Evolutionary conservation across 768 basidiomycete species (phyloP).

Genomic region (Pluteus cervinus): DNA sequence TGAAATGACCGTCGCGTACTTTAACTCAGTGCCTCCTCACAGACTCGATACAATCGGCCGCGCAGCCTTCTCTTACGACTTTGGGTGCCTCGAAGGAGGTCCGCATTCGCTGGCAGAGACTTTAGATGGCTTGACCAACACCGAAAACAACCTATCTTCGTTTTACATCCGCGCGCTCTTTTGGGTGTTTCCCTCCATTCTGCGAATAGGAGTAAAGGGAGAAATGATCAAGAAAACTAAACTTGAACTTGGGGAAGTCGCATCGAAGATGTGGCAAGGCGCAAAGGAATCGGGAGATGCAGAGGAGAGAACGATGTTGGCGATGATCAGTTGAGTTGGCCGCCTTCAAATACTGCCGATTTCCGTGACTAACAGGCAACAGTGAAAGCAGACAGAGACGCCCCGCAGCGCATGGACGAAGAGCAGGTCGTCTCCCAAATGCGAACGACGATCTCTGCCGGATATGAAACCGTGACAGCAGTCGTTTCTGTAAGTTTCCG

Average conservation of each 20-base stretch:
- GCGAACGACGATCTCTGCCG: constrained; percentile 59
- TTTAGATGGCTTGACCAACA: constrained; percentile 56
- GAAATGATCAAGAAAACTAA: constrained; percentile 50
- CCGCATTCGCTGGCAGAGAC: constrained; percentile 44
- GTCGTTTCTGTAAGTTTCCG: constrained; percentile 33
- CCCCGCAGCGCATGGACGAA: constrained; percentile 34
- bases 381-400: constrained; percentile 40
- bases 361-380: not conserved
- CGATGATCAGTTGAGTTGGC: constrained; percentile 49
- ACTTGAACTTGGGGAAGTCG: constrained; percentile 46
- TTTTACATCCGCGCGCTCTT: constrained; percentile 64
- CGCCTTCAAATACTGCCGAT: not conserved
- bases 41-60: constrained; percentile 56
- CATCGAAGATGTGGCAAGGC: constrained; percentile 47
- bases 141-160: constrained; percentile 47
- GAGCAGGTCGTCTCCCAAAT: constrained; percentile 52
- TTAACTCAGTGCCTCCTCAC: constrained; percentile 8
- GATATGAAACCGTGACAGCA: constrained; percentile 48
- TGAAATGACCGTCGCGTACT: not conserved
- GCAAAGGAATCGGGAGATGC: constrained; percentile 40
- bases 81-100: constrained; percentile 45
- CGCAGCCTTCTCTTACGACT: constrained; percentile 61
- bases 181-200: constrained; percentile 51
- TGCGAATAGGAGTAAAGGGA: constrained; percentile 52
- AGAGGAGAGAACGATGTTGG: constrained; percentile 43